These are phyloP conservation scores for Kodamaea plutei DNA, from an alignment of 1,139 yeast genomes.

Conservation along the genomic window DNA sequence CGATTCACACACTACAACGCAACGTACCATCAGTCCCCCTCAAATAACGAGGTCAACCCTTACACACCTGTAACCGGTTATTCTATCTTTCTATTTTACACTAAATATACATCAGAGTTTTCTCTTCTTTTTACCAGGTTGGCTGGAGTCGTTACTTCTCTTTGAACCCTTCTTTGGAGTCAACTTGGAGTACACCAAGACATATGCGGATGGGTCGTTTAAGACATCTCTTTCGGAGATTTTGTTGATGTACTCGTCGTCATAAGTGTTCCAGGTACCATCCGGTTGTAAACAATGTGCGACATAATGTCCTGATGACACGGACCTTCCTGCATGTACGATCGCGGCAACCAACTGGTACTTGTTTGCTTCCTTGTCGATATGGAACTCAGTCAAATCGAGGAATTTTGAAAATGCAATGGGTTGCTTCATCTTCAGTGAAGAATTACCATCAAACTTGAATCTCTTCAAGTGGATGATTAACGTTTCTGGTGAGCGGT, in stretches of 20 bases:
- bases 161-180: constrained; percentile 49
- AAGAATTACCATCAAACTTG: constrained; percentile 71
- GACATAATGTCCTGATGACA: constrained; percentile 89
- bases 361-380: constrained; percentile 43
- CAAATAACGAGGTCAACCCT: too few species aligned
- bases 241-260: constrained; percentile 81
- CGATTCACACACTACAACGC: too few species aligned
- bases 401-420: constrained; percentile 75
- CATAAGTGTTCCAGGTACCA: constrained; percentile 88
- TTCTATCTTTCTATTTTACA: not conserved
- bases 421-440: constrained; percentile 84
- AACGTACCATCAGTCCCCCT: too few species aligned
- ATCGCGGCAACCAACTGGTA: constrained; percentile 83
- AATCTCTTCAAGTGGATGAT: constrained; percentile 85
- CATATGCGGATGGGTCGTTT: constrained; percentile 85
- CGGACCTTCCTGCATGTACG: constrained; percentile 91
- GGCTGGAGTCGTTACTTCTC: constrained; percentile 10
- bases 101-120: too few species aligned
- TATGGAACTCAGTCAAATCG: constrained; percentile 65
- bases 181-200: constrained; percentile 73
- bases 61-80: not conserved
- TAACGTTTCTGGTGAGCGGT: constrained; percentile 83
- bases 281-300: constrained; percentile 91
- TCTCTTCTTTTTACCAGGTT: constrained; percentile 13
- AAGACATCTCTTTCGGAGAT: constrained; percentile 71